Base-by-base conservation (phyloP, 2,329 filamentous ascomycete species). In the Ophiostoma perfectum region DNA sequence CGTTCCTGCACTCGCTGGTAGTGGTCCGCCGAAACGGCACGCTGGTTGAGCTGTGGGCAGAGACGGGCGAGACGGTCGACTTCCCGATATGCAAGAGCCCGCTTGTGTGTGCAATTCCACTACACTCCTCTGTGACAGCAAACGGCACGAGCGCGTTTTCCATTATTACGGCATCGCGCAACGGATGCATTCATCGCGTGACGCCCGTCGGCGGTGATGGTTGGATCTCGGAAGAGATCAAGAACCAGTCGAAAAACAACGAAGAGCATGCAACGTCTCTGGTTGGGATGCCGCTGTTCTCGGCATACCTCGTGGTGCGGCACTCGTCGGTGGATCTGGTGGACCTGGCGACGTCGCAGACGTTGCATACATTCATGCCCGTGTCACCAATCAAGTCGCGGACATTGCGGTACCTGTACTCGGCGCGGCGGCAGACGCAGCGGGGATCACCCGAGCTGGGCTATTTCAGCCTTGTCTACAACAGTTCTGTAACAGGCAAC, bases 21-120 rank as follows among this genome's bases (percentile, higher is more conserved):
- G 75, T 92, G 7, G 81, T 92, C 5, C 86, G 85, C 47, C 82
- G 85, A 16, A 87, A 89, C 67, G 90, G 90, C 0, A 80, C 82
- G 3, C 78, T 92, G 74, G 82, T 81, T 0, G 87, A 90, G 73
- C 76, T 89, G 11, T 80, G 81, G 65, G 77, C 84, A 16, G 81
- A 81, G 5, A 78, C 76, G 41, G 79, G 78, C 36, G 76, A 80
- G 62, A 75, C 77, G 4, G 77, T 74, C 38, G 81, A 82, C 41
- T 80, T 82, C 68, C 74, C 75, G 16, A 80, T 89, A 45, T 86
- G 84, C 73, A 81, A 80, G 41, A 84, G 80, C 66, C 79, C 82
- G 1, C 75, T 89, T 8, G 78, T 82, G 39, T 85, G 80, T 44
- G 84, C 82, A 11, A 78, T 79, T 55, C 76, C 78, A 49, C 76